Base-by-base conservation (phyloP, 2,329 filamentous ascomycete species). In the Arthrobotrys musiformis region DNA sequence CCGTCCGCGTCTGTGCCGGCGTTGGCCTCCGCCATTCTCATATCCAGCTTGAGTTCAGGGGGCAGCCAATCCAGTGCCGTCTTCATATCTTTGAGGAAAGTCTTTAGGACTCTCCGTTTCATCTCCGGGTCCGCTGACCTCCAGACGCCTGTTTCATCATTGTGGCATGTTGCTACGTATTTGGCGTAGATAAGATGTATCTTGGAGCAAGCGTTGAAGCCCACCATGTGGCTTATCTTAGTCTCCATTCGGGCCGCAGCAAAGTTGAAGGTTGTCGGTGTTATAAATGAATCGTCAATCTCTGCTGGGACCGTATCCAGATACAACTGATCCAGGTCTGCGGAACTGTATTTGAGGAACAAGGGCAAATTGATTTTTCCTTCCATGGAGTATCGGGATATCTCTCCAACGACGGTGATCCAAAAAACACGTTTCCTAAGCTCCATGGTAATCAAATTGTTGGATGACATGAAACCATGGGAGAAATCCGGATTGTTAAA, bases 201-300 rank as follows among this genome's bases (percentile, higher is more conserved):
- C 24, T 78, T 78, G 35, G 74, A 78, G 63, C 69, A 73, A 28
- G 74, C 74, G 54, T 78, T 78, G 30, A 78, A 78, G 52, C 74
- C 74, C n/a, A 73, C 69, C n/a, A 78, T 28, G 46, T 78, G 69
- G 54, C 64, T 68, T 22, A 58, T 37, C 63, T 69, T 58, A 24
- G 61, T 24, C 58, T 78, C 74, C 60, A 67, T 24, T 28, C 61
- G 58, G 42, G 73, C 73, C 9, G 66, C 50, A 13, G 60, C 61
- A 42, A 77, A 77, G 28, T 78, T 58, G 62, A 73, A 78, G 35
- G 52, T 64, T 15, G 68, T 72, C 1, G 68, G 74, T 28, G 74
- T 78, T 24, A 78, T 78, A 28, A 66, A 78, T 7, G 56, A 26
- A 42, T 78, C 74, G 37, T 78, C 74, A 19, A 78, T 68, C 30